Conservation (phyloP, 2,329 filamentous ascomycete genomes). For the Hypoxylon sp. region DNA sequence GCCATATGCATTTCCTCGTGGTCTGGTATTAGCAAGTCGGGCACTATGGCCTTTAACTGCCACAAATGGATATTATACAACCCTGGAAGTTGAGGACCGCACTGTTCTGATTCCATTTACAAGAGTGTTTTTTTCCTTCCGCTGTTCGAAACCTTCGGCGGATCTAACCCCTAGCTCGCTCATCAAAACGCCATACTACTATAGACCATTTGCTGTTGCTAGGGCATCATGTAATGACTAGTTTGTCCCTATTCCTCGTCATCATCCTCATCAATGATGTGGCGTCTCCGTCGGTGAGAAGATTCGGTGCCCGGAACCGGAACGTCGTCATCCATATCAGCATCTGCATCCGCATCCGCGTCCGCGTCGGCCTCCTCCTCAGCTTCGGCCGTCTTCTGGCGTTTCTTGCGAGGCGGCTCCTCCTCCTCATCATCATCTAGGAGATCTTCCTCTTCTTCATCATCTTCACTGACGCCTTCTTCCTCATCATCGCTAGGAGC, state of each 20-base stretch:
- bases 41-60: slow-evolving; percentile 1
- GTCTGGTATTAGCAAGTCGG: slow-evolving; percentile 4
- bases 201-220: background rate
- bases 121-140: slow-evolving; percentile 18
- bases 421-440: slow-evolving; percentile 63
- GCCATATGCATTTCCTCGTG: background rate
- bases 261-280: slow-evolving; percentile 72
- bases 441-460: slow-evolving; percentile 72
- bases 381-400: slow-evolving; percentile 63
- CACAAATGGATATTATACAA: slow-evolving; percentile 22
- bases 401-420: slow-evolving; percentile 60
- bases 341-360: slow-evolving; percentile 69
- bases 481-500: slow-evolving; percentile 83
- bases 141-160: background rate
- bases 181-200: background rate
- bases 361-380: slow-evolving; percentile 63
- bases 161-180: background rate
- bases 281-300: slow-evolving; percentile 63
- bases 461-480: slow-evolving; percentile 61
- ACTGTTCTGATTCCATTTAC: background rate
- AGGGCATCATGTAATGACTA: background rate
- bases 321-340: slow-evolving; percentile 64
- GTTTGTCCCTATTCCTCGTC: slow-evolving; percentile 58
- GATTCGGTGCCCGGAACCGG: slow-evolving; percentile 54
- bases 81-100: background rate